These are phyloP conservation scores for Purshia tridentata DNA, from an alignment of 306 rosid species.

Conservation along the genomic window DNA sequence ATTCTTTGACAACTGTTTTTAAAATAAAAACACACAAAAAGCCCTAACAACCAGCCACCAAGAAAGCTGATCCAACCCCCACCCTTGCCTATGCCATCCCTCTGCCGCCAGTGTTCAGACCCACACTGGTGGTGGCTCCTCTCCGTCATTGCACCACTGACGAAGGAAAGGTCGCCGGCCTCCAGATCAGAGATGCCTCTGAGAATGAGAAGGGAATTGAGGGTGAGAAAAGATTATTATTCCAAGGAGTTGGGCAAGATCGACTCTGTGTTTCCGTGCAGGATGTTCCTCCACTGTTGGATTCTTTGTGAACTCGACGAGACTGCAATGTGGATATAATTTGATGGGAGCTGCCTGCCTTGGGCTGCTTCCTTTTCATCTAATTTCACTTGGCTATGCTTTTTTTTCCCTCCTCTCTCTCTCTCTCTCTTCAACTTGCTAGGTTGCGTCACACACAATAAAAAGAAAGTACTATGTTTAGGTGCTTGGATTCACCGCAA, in stretches of 20 bases:
- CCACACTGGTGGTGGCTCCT: too few relatives aligned
- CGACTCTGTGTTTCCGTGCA: conserved; percentile 99
- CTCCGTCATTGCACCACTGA: too few relatives aligned
- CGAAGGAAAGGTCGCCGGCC: too few relatives aligned
- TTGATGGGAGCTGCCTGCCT: conserved; percentile 8
- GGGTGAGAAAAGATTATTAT: conserved; percentile 48
- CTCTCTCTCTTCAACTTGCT: background rate
- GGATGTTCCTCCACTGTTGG: conserved; percentile 87
- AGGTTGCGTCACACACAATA: background rate
- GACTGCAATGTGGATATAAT: background rate
- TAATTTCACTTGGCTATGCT: background rate
- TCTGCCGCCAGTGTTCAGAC: too few relatives aligned
- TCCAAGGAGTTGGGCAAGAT: conserved; percentile 84
- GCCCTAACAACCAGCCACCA: too few relatives aligned
- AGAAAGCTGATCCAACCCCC: too few relatives aligned
- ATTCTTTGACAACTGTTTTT: too few relatives aligned
- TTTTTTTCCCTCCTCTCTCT: background rate
- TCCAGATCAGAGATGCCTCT: too few relatives aligned
- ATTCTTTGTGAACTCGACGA: conserved; percentile 39
- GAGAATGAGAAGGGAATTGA: conserved; percentile 32
- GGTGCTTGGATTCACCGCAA: background rate
- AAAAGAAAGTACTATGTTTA: background rate
- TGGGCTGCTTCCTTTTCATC: conserved; percentile 31
- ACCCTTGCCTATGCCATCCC: too few relatives aligned
- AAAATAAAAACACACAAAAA: too few relatives aligned